Evolutionary conservation across 768 basidiomycete species (phyloP).

Genomic region (Russula emetica): DNA sequence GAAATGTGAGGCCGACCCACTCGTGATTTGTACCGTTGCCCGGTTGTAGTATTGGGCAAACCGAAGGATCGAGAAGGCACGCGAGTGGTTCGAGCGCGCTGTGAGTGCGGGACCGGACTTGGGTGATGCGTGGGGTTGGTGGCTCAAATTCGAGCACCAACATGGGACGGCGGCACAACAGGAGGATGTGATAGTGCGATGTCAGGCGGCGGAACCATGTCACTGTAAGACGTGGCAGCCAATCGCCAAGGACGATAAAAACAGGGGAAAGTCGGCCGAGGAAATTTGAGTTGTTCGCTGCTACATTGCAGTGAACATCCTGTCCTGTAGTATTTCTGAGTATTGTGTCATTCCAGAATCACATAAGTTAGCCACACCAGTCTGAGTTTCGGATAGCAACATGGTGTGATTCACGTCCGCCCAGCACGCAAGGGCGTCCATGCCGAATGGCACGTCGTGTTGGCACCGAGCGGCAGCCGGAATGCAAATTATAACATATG

Average conservation of each 20-base stretch:
- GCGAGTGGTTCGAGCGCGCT: constrained; percentile 87
- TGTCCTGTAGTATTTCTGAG: too few species aligned
- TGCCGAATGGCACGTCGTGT: too few species aligned
- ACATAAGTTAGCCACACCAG: too few species aligned
- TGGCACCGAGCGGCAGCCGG: too few species aligned
- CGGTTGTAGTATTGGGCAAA: constrained; percentile 93
- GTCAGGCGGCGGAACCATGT: constrained; percentile 76
- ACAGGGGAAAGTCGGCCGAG: constrained; percentile 57
- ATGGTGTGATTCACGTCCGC: too few species aligned
- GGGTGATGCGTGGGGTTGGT: constrained; percentile 98
- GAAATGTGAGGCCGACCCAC: too few species aligned
- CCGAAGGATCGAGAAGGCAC: constrained; percentile 90
- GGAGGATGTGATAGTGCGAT: constrained; percentile 61
- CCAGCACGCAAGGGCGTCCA: too few species aligned
- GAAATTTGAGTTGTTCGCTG: constrained; percentile 68
- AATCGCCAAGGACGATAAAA: constrained; percentile 74
- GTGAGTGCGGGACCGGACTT: constrained; percentile 57
- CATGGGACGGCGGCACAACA: constrained; percentile 80
- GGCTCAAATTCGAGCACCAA: constrained; percentile 92
- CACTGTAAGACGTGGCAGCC: constrained; percentile 82
- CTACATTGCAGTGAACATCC: constrained; percentile 33
- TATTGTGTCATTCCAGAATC: too few species aligned
- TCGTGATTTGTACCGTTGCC: constrained; percentile 77
- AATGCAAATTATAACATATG: too few species aligned
- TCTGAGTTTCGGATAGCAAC: too few species aligned